Evolutionary conservation across 805 yeast genomes (phyloP).

Genomic region (Yarrowia bubula): DNA sequence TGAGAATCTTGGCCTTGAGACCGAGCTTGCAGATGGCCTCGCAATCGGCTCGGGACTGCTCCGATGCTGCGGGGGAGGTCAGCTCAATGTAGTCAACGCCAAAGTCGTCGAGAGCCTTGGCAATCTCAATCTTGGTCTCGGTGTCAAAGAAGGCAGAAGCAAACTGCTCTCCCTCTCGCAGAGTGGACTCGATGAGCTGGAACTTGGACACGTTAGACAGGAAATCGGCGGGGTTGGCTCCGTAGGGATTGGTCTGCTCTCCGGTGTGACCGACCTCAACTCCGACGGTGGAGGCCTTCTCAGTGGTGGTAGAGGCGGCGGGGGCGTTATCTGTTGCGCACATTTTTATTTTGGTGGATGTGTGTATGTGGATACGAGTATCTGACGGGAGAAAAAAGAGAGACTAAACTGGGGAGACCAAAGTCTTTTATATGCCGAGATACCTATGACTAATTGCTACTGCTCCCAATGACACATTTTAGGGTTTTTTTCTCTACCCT

Average conservation of each 20-base stretch:
- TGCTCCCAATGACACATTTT: slow-evolving; percentile 27
- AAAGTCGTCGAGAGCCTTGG: slow-evolving; percentile 93
- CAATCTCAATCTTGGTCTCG: slow-evolving; percentile 94
- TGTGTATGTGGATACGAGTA: neutral
- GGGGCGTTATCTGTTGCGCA: slow-evolving; percentile 27
- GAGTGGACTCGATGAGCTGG: slow-evolving; percentile 90
- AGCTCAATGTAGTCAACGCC: slow-evolving; percentile 98
- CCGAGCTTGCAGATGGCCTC: slow-evolving; percentile 98
- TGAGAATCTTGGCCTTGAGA: slow-evolving; percentile 88
- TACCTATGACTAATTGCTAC: slow-evolving; percentile 27
- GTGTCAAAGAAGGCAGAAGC: slow-evolving; percentile 95
- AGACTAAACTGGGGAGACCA: slow-evolving; percentile 2
- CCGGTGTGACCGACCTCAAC: slow-evolving; percentile 27
- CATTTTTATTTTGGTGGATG: slow-evolving; percentile 6
- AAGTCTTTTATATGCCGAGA: slow-evolving; percentile 20
- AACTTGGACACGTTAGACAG: slow-evolving; percentile 84
- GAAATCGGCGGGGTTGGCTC: slow-evolving; percentile 91
- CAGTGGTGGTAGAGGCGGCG: slow-evolving; percentile 16
- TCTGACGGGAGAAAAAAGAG: neutral
- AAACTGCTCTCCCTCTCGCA: slow-evolving; percentile 98
- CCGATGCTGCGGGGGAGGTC: slow-evolving; percentile 97
- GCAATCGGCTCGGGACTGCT: slow-evolving; percentile 88
- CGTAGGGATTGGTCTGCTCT: slow-evolving; percentile 68
- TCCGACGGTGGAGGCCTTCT: slow-evolving; percentile 18
- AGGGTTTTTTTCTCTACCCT: slow-evolving; percentile 4